Percentiles rank a stretch among this genome's conserved stretches.
These are phyloP conservation scores for Candida jianshihensis DNA, from an alignment of 805 yeast species.

Conservation along the genomic window DNA sequence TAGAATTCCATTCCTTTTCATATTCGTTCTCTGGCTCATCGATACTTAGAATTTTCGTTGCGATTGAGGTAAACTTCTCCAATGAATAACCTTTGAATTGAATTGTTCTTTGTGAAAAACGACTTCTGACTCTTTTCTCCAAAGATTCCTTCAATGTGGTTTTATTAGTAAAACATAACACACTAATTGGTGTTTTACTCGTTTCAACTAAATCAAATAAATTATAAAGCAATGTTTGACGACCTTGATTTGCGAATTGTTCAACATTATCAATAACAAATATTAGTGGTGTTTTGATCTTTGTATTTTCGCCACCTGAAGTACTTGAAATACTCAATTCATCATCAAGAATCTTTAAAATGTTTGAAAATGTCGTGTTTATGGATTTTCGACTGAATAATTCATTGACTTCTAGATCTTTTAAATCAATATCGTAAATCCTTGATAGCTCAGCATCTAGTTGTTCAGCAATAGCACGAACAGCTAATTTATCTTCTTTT, in stretches of 20 bases:
- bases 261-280: conserved; percentile 86
- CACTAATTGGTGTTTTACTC: conserved; percentile 64
- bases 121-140: conserved; percentile 85
- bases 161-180: conserved; percentile 72
- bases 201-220: conserved; percentile 80
- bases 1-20: conserved; percentile 37
- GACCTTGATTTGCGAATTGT: conserved; percentile 57
- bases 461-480: conserved; percentile 81
- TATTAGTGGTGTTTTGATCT: conserved; percentile 43
- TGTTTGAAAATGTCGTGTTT: conserved; percentile 54
- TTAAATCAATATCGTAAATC: conserved; percentile 22
- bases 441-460: conserved; percentile 44
- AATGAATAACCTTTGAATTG: conserved; percentile 41
- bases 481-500: conserved; percentile 68
- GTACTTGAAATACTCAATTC: conserved; percentile 10
- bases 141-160: conserved; percentile 71
- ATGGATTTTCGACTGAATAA: conserved; percentile 45
- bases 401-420: conserved; percentile 18
- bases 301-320: conserved; percentile 3
- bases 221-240: conserved; percentile 83
- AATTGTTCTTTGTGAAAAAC: conserved; percentile 79
- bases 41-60: conserved; percentile 32
- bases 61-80: conserved; percentile 45
- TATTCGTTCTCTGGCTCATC: conserved; percentile 23
- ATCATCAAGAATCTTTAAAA: conserved; percentile 46